These are phyloP conservation scores for Thermothielavioides terrestris DNA, from an alignment of 495 filamentous ascomycete genomes.

Conservation along the genomic window DNA sequence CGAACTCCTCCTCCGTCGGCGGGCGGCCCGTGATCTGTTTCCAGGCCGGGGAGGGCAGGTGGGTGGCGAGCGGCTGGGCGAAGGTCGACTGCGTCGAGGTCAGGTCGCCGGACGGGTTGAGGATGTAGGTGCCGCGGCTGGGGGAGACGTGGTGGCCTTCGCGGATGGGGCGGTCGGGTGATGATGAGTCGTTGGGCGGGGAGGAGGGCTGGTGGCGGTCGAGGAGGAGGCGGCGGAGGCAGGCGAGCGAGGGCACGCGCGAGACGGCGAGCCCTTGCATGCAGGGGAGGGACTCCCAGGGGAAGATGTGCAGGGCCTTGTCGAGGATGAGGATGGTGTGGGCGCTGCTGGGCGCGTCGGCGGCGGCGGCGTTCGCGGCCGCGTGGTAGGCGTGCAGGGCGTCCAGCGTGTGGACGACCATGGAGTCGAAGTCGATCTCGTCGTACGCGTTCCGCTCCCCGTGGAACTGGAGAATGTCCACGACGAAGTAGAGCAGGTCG, in stretches of 20 bases:
- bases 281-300: conserved; percentile 92
- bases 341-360: conserved; percentile 21
- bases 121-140: conserved; percentile 64
- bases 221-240: conserved; percentile 50
- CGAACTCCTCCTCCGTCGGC: conserved; percentile 72
- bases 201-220: conserved; percentile 20
- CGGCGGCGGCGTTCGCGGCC: conserved; percentile 33
- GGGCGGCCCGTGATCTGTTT: conserved; percentile 52
- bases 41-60: conserved; percentile 47
- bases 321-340: conserved; percentile 93
- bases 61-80: conserved; percentile 46
- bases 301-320: conserved; percentile 79
- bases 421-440: conserved; percentile 90
- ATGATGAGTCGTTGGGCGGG: neutral
- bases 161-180: neutral
- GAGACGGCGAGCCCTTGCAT: conserved; percentile 71
- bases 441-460: conserved; percentile 96
- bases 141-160: conserved; percentile 49
- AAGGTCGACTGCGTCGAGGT: conserved; percentile 70
- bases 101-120: conserved; percentile 81
- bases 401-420: conserved; percentile 75
- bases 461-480: conserved; percentile 94
- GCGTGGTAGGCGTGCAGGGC: conserved; percentile 68
- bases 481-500: conserved; percentile 89
- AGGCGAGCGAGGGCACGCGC: conserved; percentile 72